Conservation (phyloP, 495 filamentous ascomycete genomes). For the Cudoniella acicularis region DNA sequence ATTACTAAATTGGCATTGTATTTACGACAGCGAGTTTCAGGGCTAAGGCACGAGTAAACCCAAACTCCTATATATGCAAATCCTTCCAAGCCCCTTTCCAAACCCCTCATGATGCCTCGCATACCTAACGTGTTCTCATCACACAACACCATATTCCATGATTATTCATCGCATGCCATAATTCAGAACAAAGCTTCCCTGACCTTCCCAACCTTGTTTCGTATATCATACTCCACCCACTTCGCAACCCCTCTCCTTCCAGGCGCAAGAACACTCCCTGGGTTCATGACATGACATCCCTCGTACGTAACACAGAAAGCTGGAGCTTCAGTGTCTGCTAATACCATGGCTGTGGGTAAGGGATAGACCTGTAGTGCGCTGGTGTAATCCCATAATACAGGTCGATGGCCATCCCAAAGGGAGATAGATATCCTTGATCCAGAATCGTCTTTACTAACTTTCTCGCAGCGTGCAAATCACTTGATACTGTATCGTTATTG, state of each 20-base stretch:
- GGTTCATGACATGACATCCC: conserved; percentile 95
- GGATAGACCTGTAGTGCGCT: conserved; percentile 75
- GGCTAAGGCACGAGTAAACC: neutral
- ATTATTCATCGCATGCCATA: neutral
- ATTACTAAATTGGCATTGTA: too few species aligned
- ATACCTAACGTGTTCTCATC: neutral
- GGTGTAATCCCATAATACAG: conserved; percentile 85
- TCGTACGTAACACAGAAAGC: conserved; percentile 87
- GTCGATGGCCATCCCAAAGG: conserved; percentile 74
- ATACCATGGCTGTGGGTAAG: conserved; percentile 73
- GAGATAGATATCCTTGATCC: conserved; percentile 86
- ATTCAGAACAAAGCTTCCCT: conserved; percentile 21
- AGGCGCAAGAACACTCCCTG: conserved; percentile 66
- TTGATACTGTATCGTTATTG: conserved; percentile 32
- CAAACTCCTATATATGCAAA: neutral
- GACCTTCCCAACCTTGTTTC: conserved; percentile 27
- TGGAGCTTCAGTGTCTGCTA: conserved; percentile 75
- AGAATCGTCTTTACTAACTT: conserved; percentile 87
- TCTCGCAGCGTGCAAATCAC: conserved; percentile 60
- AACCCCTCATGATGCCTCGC: too few species aligned
- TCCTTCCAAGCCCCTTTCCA: neutral
- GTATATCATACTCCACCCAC: conserved; percentile 84
- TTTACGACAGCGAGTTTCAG: too few species aligned
- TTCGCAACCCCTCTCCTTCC: conserved; percentile 59
- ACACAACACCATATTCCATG: neutral